A percentile compares a stretch with the other conserved stretches of the same genome.
These are phyloP conservation scores for Aspergillus haitiensis DNA, from an alignment of 495 filamentous ascomycete genomes.

Conservation along the genomic window DNA sequence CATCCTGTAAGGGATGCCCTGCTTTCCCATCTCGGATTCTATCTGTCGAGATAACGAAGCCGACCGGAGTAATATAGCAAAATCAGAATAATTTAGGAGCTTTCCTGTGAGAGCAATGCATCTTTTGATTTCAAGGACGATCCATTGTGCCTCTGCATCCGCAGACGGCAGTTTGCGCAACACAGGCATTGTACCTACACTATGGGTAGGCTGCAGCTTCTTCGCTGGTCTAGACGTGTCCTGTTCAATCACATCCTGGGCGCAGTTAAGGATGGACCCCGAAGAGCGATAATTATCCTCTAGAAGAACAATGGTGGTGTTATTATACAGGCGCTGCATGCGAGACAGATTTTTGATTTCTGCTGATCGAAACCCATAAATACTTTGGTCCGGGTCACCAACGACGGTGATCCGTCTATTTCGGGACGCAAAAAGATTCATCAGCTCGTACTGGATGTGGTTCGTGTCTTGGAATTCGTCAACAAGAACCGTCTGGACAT, in stretches of 20 bases:
- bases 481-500: slow-evolving; percentile 88
- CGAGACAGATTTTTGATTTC: slow-evolving; percentile 86
- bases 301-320: slow-evolving; percentile 79
- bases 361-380: slow-evolving; percentile 96
- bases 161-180: slow-evolving; percentile 75
- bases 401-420: slow-evolving; percentile 84
- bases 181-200: slow-evolving; percentile 77
- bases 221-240: slow-evolving; percentile 79
- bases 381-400: slow-evolving; percentile 97
- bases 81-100: slow-evolving; percentile 71
- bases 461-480: slow-evolving; percentile 99
- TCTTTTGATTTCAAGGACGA: slow-evolving; percentile 81
- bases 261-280: slow-evolving; percentile 78
- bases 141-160: slow-evolving; percentile 79
- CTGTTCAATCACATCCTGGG: slow-evolving; percentile 88
- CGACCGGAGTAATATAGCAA: slow-evolving; percentile 84
- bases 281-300: slow-evolving; percentile 97
- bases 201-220: slow-evolving; percentile 75
- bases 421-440: slow-evolving; percentile 79
- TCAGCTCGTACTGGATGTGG: slow-evolving; percentile 89
- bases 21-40: slow-evolving; percentile 79
- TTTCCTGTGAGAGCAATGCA: slow-evolving; percentile 67
- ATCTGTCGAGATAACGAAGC: slow-evolving; percentile 80
- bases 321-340: slow-evolving; percentile 72
- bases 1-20: slow-evolving; percentile 91